Base-by-base conservation (phyloP, 148 eudicot genomes). In the Persicaria maculosa region DNA sequence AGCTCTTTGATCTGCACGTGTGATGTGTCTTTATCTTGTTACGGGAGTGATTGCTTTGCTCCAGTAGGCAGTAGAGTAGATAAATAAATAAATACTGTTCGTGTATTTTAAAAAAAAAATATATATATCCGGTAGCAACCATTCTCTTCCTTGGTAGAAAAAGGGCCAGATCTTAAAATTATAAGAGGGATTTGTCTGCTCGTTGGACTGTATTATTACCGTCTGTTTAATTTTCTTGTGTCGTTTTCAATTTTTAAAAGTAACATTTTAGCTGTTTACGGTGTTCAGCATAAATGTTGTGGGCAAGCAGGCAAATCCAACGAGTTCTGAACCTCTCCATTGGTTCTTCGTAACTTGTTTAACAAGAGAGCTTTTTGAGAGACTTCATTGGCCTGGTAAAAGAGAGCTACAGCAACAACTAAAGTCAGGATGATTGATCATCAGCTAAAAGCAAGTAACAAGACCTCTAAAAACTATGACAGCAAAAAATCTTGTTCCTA, bases 381-480 rank as follows among this genome's bases (percentile, higher is more conserved):
- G 57, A 71, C 44, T 72, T 77, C 55, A 75, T 72, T 73, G 43
- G 77, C 76, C 46, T 59, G 72, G 81, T 52, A 78, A 70, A 78
- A 75, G 79, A 84, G 78, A 76, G 72, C 72, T 43, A 55, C 75
- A 54, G 73, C 74, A 52, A 72, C 79, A 44, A 71, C 77, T 22
- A 57, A 77, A 73, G 47, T 40, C 78, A 82, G 80, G 67, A 85
- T 85, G 85, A 14, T 74, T 0, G 88, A 82, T 65, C 82, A 76
- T 22, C 81, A 75, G 54, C 81, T 75, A 68, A 85, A 80, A 75
- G 47, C 14, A 31, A 55, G 74, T 72, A 80, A 80, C 71, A 80
- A 75, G 81, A 43, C 58, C 47, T 22, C 76, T 46, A 85, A 77
- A 65, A 77, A 74, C 72, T 84, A 74, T 19, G 87, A 81, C 5